These are phyloP conservation scores for Saccharomyces hybrid DNA, from an alignment of 1,139 yeast species.

Conservation along the genomic window DNA sequence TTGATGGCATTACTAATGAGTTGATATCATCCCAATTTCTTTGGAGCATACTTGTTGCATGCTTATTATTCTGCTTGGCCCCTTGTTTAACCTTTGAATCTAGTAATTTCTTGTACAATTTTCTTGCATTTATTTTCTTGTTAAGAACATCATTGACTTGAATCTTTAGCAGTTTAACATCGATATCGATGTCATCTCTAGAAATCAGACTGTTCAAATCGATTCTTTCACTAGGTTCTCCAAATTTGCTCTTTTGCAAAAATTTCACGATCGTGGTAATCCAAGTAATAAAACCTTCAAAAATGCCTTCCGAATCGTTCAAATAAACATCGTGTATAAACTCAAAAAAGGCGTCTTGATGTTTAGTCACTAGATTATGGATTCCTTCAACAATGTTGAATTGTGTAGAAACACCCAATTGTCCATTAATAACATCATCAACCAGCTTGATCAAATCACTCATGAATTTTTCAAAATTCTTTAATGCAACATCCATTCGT, in stretches of 20 bases:
- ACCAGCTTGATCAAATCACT: slow-evolving; percentile 55
- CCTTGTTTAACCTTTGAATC: slow-evolving; percentile 22
- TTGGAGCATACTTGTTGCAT: slow-evolving; percentile 28
- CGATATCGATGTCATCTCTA: slow-evolving; percentile 20
- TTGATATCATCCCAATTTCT: slow-evolving; percentile 45
- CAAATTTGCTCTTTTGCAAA: slow-evolving; percentile 48
- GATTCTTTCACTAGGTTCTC: slow-evolving; percentile 33
- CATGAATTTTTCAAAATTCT: slow-evolving; percentile 64
- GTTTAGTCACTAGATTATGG: slow-evolving; percentile 56
- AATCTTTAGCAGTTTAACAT: slow-evolving; percentile 33
- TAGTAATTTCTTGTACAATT: slow-evolving; percentile 31
- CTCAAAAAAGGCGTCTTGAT: slow-evolving; percentile 61
- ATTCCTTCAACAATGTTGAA: slow-evolving; percentile 57
- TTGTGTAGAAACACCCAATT: slow-evolving; percentile 34
- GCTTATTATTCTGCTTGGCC: slow-evolving; percentile 11
- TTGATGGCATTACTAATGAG: slow-evolving; percentile 38
- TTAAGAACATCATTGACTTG: slow-evolving; percentile 43
- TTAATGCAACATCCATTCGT: slow-evolving; percentile 66
- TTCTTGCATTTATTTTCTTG: slow-evolving; percentile 39
- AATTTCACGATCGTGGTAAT: slow-evolving; percentile 53
- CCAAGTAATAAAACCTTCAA: slow-evolving; percentile 68
- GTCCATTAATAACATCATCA: slow-evolving; percentile 39
- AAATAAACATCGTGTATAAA: slow-evolving; percentile 71
- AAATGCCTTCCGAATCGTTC: slow-evolving; percentile 65
- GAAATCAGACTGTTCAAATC: slow-evolving; percentile 34